These are phyloP conservation scores for Stagonosporopsis cucurbitacearum DNA, from an alignment of 2,329 filamentous ascomycete species.

Conservation along the genomic window DNA sequence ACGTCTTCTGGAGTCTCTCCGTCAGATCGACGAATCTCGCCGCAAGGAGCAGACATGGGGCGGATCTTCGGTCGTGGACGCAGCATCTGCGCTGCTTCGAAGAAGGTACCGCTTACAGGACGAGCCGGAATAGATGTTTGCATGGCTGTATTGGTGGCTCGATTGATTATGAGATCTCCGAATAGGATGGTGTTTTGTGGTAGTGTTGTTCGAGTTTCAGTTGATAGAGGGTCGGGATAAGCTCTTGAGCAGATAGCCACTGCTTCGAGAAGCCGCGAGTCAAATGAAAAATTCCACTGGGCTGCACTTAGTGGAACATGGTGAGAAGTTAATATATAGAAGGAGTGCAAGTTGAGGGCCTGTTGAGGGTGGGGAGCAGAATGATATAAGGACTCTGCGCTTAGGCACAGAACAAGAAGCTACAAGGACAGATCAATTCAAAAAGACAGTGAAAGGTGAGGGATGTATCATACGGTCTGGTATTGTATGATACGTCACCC, in stretches of 20 bases:
- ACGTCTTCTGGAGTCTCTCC: not conserved
- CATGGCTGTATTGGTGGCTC: not conserved
- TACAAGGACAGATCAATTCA: no score
- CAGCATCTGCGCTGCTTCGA: not conserved
- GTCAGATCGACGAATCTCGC: not conserved
- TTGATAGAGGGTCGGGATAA: not conserved
- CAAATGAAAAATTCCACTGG: no score
- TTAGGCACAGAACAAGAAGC: no score
- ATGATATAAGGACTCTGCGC: no score
- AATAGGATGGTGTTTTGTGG: no score
- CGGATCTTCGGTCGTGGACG: not conserved
- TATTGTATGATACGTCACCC: not conserved
- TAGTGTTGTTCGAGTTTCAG: not conserved
- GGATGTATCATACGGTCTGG: not conserved
- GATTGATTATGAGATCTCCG: not conserved
- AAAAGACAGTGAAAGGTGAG: no score
- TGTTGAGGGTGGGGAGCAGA: no score
- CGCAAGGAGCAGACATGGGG: not conserved
- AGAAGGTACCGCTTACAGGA: not conserved
- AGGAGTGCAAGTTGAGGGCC: no score
- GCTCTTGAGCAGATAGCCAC: no score
- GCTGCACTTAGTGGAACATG: no score
- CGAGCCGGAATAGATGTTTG: not conserved
- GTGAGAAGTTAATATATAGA: no score
- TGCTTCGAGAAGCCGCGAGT: no score